These are phyloP conservation scores for Trichosporon sp. DNA, from an alignment of 1,284 basidiomycete genomes.

Conservation along the genomic window DNA sequence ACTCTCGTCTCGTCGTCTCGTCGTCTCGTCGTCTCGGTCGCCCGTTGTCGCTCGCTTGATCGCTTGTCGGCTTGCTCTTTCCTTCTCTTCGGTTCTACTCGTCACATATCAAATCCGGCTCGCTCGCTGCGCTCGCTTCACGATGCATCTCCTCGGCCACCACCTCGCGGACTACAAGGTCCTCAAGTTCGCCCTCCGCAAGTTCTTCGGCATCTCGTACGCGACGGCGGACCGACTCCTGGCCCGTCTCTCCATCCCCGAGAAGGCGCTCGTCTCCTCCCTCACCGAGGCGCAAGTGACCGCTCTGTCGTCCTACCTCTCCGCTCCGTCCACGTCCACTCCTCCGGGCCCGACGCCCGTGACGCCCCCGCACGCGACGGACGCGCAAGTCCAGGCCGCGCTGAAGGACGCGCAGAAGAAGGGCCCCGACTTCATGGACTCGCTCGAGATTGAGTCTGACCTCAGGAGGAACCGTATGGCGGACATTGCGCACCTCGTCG, in stretches of 20 bases:
- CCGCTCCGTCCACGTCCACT: constrained; percentile 57
- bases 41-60: neutral
- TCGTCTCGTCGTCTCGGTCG: neutral
- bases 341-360: constrained; percentile 48
- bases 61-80: neutral
- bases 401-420: constrained; percentile 19
- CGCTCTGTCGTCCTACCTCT: constrained; percentile 61
- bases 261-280: constrained; percentile 54
- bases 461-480: constrained; percentile 57
- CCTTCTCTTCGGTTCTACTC: neutral
- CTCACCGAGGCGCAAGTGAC: constrained; percentile 62
- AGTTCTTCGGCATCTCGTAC: constrained; percentile 62
- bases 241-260: constrained; percentile 60
- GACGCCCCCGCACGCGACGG: constrained; percentile 13
- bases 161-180: constrained; percentile 59
- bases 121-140: constrained; percentile 21
- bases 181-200: constrained; percentile 59
- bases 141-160: constrained; percentile 58
- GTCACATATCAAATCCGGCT: too few relatives aligned
- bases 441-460: constrained; percentile 61
- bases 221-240: constrained; percentile 58
- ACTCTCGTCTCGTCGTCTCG: neutral
- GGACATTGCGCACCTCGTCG: constrained; percentile 61
- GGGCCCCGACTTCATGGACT: constrained; percentile 54
- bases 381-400: constrained; percentile 13